phyloP scores from a whole-genome alignment of 208 protist genomes.

The Porcisia deanei region DNA sequence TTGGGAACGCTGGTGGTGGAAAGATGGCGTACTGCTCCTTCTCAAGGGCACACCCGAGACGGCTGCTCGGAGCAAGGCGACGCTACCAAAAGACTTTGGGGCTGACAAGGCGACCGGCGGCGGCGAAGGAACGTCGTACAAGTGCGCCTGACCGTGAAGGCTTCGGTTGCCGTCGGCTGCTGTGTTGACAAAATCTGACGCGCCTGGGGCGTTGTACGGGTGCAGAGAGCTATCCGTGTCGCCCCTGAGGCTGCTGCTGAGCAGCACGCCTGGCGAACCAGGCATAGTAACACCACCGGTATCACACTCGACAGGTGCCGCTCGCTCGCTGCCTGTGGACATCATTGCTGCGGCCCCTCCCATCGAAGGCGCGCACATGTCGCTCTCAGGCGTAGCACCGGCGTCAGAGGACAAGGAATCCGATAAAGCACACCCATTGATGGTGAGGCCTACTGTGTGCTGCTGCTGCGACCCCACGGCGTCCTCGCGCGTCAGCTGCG shows the following conservation, averaged over 20 bases:
- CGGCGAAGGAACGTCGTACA: background rate
- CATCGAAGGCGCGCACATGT: background rate
- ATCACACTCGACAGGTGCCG: background rate
- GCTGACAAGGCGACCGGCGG: background rate
- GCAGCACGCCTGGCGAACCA: background rate
- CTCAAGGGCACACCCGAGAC: background rate
- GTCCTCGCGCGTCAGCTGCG: background rate
- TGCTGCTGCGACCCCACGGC: background rate
- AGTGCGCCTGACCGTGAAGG: background rate
- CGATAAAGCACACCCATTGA: background rate
- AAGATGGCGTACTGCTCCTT: background rate
- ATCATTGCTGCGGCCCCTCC: background rate
- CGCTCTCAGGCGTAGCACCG: background rate
- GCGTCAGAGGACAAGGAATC: background rate
- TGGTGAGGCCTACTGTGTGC: background rate
- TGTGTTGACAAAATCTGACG: background rate
- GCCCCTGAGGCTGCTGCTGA: background rate
- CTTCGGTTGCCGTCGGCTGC: background rate
- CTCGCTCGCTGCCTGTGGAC: background rate
- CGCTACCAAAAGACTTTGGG: background rate
- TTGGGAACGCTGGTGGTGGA: background rate
- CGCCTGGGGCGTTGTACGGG: constrained; percentile 12
- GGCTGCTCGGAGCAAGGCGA: background rate
- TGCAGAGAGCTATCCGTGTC: background rate
- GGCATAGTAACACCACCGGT: background rate